Percentiles rank a stretch among this genome's conserved stretches.
Evolutionary conservation across 257 asterid species (phyloP).

Genomic region (Lycium barbarum): DNA sequence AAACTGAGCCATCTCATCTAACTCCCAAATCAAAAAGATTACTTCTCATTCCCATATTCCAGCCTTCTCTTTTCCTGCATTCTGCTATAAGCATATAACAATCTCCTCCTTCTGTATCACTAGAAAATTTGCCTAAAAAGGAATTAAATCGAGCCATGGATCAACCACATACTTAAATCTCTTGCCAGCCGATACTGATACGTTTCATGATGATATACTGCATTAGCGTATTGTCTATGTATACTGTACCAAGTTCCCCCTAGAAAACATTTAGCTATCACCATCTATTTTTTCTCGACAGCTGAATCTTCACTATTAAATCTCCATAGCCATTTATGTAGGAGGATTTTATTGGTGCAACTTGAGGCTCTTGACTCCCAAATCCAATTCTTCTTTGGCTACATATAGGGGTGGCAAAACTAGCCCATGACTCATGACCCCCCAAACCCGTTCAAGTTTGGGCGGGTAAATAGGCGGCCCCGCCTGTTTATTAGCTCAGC

Average conservation of each 20-base stretch:
- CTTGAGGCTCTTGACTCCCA: background rate
- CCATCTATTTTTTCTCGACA: background rate
- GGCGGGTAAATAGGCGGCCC: too few relatives aligned
- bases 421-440: too few relatives aligned
- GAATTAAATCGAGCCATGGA: background rate
- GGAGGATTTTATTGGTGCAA: background rate
- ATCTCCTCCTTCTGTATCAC: background rate
- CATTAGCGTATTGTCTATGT: background rate
- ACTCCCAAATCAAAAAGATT: constrained; percentile 4
- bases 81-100: background rate
- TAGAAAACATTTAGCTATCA: background rate
- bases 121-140: background rate
- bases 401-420: background rate
- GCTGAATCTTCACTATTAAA: background rate
- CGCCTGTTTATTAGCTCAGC: too few relatives aligned
- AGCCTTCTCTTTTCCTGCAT: background rate
- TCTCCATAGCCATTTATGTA: background rate
- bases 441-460: too few relatives aligned
- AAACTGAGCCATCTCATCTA: background rate
- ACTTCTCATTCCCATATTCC: background rate
- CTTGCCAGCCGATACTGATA: background rate
- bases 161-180: background rate
- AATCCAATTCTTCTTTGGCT: background rate
- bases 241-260: background rate
- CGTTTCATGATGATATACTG: background rate